Evolutionary conservation across 2,329 filamentous ascomycete species (phyloP), one percentile per base, ranked within the genome.

Genomic region (Alternaria triticimaculans): DNA sequence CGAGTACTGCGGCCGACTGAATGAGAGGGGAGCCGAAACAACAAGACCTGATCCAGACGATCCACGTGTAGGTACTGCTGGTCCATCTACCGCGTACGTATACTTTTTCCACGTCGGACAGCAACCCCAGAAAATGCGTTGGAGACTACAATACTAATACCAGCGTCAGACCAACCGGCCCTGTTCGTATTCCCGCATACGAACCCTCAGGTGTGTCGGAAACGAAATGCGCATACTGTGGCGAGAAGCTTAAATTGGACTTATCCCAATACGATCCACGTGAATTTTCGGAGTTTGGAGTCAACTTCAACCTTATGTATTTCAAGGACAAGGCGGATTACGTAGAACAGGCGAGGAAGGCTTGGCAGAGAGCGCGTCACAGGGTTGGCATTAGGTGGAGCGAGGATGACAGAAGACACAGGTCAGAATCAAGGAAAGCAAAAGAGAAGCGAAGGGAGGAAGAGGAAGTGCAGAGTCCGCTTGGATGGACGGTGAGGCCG

Each of bases 1-100:
- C 21, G 51, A 59, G 55, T 48, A 63, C 11, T 65, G 63, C 44
- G 60, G 26, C 3, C 21, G 49, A 14, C n/a, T 63, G 14, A 63
- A 50, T 37, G 53, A 60, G 2, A 41, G 50, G 5, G 60, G 56
- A 9, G 12, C 10, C 15, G 33, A 28, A n/a, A 44, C 37, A n/a
- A 14, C 23, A n/a, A 9, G 0, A 10, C n/a, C 28, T 25, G 23
- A 55, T n/a, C 9, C 5, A 3, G 37, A 20, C 0, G 15, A 20
- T 23, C 41, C 23, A 2, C 41, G 21, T 1, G n/a, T 55, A 5
- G 53, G 53, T 14, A 5, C 21, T 6, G 33, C 53, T 44, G 53
- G 53, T 2, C 11, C 53, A 14, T 55, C 37, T 7, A n/a, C 18
- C 21, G 53, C 20, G 49, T 53, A 53, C 9, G 49, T 37, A 10